Percentiles rank a stretch among this genome's conserved stretches.
phyloP scores from a whole-genome alignment of 1,284 basidiomycete species.

The Cryptococcus jaspeensis region DNA sequence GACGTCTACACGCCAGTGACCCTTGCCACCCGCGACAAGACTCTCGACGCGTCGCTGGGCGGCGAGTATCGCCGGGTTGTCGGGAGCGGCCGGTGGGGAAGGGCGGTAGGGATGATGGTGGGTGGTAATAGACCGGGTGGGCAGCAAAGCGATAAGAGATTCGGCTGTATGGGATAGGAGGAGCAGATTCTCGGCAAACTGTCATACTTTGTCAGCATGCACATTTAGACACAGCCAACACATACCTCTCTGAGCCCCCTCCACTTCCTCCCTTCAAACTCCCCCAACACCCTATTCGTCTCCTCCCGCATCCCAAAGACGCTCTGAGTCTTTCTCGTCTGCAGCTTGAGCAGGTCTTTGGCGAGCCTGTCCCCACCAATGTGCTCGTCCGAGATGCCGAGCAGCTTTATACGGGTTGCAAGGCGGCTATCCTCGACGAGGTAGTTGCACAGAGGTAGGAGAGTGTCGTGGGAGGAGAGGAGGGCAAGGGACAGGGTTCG shows the following conservation, averaged over 20 bases:
- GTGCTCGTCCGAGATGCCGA: not conserved
- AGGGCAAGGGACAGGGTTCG: not conserved
- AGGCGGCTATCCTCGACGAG: not conserved
- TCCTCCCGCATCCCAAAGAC: not conserved
- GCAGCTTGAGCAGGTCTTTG: not conserved
- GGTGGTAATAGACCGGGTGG: not conserved
- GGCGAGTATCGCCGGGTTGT: not conserved
- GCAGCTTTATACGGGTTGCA: not conserved
- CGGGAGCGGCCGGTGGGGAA: not conserved
- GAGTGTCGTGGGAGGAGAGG: not conserved
- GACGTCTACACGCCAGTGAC: not conserved
- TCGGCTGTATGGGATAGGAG: not conserved
- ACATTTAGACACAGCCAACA: not conserved
- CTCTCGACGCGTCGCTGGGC: not conserved
- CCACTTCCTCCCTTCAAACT: not conserved
- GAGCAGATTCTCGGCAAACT: not conserved
- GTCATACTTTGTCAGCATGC: not conserved
- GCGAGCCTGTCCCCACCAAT: not conserved
- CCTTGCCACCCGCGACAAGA: not conserved
- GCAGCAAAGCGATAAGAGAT: not conserved
- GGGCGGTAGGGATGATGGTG: not conserved
- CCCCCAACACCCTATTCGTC: not conserved
- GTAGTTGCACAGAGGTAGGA: not conserved
- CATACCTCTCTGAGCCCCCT: not conserved
- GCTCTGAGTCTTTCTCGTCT: not conserved